A percentile compares a stretch with the other conserved stretches of the same genome.
Evolutionary conservation across 1,139 yeast genomes (phyloP).

Genomic region (Eremothecium coryli): DNA sequence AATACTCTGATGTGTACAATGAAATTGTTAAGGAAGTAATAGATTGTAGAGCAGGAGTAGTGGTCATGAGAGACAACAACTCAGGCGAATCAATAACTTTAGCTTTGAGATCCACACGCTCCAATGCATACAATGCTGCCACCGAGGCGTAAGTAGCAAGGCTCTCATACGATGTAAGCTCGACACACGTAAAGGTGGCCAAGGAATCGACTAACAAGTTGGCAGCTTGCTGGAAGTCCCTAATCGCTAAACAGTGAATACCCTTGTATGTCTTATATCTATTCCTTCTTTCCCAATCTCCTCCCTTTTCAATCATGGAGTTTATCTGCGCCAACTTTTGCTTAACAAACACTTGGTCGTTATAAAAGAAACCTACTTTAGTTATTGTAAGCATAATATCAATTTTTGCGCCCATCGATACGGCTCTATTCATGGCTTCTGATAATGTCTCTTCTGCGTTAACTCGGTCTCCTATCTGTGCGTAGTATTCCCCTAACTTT

Average conservation of each 20-base stretch:
- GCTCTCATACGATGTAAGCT: slow-evolving; percentile 79
- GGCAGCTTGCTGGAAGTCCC: slow-evolving; percentile 81
- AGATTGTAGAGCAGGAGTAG: slow-evolving; percentile 67
- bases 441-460: slow-evolving; percentile 67
- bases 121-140: slow-evolving; percentile 74
- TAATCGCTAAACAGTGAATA: slow-evolving; percentile 69
- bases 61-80: slow-evolving; percentile 68
- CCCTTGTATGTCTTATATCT: slow-evolving; percentile 89
- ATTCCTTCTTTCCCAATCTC: slow-evolving; percentile 98
- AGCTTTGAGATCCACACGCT: slow-evolving; percentile 72
- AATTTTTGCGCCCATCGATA: slow-evolving; percentile 82
- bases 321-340: slow-evolving; percentile 69
- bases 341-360: slow-evolving; percentile 62
- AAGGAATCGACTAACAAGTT: slow-evolving; percentile 77
- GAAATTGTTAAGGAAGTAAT: slow-evolving; percentile 78
- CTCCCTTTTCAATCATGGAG: slow-evolving; percentile 81
- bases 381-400: slow-evolving; percentile 75
- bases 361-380: slow-evolving; percentile 79
- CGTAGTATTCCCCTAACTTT: slow-evolving; percentile 80
- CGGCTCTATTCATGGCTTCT: slow-evolving; percentile 70
- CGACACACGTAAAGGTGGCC: slow-evolving; percentile 95
- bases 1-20: slow-evolving; percentile 82
- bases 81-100: slow-evolving; percentile 93
- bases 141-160: slow-evolving; percentile 83
- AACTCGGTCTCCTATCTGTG: slow-evolving; percentile 68